Evolutionary conservation across 2,329 filamentous ascomycete genomes (phyloP), one percentile per base, ranked within the genome.

Genomic region (Aureobasidium sp.): DNA sequence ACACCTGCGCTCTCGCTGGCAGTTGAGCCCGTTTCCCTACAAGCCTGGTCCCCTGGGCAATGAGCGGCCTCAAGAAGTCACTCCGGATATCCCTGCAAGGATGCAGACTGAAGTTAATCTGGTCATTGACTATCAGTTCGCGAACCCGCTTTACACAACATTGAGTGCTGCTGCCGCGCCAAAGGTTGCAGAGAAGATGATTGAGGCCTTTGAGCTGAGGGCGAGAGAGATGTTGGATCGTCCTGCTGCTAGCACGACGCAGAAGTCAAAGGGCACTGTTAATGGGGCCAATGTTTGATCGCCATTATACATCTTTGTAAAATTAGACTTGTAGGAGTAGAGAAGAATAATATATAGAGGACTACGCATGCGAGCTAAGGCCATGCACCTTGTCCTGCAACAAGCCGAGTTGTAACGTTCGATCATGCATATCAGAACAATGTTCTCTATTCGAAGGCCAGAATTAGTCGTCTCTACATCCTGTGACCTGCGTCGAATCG

Each of bases 161-260:
- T 79, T 97, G 71, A 94, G 92, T 72, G 82, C 86, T 41, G 87
- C 89, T 37, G 87, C 94, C 27, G 90, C 91, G 66, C 88, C 90
- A 36, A 91, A 90, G 76, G 86, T 97, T 65, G 93, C 91, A 1
- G 86, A 85, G 4, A 81, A 89, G 66, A 96, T 99, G 91, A 89
- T 97, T 67, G 87, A 90, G 73, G 93, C 94, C 0, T 99, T 99
- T 78, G 92, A 97, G 78, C 84, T 84, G 75, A 82, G 89, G 70
- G 91, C 94, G 6, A 79, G 79, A 71, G 78, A 83, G 69, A 72
- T 90, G 52, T 61, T 78, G 65, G 68, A 67, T 44, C 44, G 62
- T 45, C 64, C 64, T 42, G 27, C 52, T 49, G 12, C 41, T 34
- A 36, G 39, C 14, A 9, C 31, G 29, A 57, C 37, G 12, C 36